Percentiles rank a stretch among this genome's conserved stretches.
Evolutionary conservation across 805 yeast species (phyloP).

Genomic region (Saccharomycopsis olivae): DNA sequence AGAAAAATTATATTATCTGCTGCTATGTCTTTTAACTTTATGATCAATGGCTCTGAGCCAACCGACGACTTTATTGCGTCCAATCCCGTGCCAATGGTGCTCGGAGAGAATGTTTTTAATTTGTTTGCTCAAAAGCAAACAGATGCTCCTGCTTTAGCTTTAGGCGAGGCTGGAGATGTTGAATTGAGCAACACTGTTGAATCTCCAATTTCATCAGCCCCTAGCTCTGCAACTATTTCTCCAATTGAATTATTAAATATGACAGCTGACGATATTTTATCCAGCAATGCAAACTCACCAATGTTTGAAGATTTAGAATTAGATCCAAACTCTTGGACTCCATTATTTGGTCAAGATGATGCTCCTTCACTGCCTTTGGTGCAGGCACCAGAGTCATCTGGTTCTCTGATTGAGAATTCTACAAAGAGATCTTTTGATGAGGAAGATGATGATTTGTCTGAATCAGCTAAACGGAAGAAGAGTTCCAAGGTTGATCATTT

Average conservation of each 20-base stretch:
- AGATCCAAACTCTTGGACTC: conserved; percentile 45
- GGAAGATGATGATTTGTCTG: background rate
- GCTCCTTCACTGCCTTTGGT: background rate
- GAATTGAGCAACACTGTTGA: conserved; percentile 20
- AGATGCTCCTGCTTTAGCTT: conserved; percentile 18
- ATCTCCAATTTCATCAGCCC: conserved; percentile 21
- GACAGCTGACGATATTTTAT: conserved; percentile 41
- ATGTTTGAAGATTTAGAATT: conserved; percentile 46
- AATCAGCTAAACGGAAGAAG: conserved; percentile 9
- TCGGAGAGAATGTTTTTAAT: conserved; percentile 18
- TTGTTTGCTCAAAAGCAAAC: conserved; percentile 9
- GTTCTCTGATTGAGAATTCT: background rate
- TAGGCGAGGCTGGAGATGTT: conserved; percentile 22
- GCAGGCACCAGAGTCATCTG: background rate
- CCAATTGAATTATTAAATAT: conserved; percentile 45
- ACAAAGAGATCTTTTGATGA: background rate
- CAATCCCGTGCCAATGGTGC: conserved; percentile 13
- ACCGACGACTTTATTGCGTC: background rate
- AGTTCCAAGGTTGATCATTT: conserved; percentile 46
- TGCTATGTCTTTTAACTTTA: conserved; percentile 8
- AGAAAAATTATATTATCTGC: background rate
- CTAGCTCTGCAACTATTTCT: conserved; percentile 28
- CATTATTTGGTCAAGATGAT: conserved; percentile 40
- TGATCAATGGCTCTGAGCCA: conserved; percentile 6
- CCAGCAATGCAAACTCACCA: conserved; percentile 36